phyloP scores from a whole-genome alignment of 2,329 filamentous ascomycete species.

The Penicillium sp. region DNA sequence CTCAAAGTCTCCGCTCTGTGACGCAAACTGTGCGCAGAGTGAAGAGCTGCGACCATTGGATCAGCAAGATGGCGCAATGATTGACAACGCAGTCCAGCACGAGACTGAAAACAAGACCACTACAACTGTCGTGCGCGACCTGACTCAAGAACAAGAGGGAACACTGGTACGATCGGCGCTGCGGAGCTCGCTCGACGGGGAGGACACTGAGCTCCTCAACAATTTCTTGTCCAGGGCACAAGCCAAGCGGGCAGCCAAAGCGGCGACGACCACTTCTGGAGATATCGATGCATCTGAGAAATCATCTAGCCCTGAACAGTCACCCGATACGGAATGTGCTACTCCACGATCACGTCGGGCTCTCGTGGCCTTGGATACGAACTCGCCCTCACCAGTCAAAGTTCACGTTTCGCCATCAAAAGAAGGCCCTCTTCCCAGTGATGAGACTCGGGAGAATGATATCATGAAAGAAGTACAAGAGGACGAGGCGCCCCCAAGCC shows the following conservation, averaged over 20 bases:
- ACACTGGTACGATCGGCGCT: constrained; percentile 35
- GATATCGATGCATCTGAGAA: constrained; percentile 15
- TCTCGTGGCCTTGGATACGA: constrained; percentile 35
- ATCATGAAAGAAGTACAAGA: constrained; percentile 16
- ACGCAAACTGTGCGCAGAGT: constrained; percentile 11
- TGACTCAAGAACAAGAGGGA: constrained; percentile 30
- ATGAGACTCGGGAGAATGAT: constrained; percentile 12
- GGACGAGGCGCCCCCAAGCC: constrained; percentile 23
- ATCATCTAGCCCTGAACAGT: constrained; percentile 13
- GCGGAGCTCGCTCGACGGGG: constrained; percentile 35
- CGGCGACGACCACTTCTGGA: constrained; percentile 18
- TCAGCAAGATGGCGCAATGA: constrained; percentile 3
- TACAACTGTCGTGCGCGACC: constrained; percentile 20
- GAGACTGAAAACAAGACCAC: constrained; percentile 5
- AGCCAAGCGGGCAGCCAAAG: constrained; percentile 38
- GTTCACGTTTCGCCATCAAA: constrained; percentile 28
- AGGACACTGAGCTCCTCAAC: constrained; percentile 38
- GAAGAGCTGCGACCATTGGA: constrained; percentile 6
- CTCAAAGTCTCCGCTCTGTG: constrained; percentile 1
- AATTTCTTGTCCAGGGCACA: constrained; percentile 39
- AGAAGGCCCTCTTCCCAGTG: constrained; percentile 7
- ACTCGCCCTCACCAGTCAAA: constrained; percentile 37
- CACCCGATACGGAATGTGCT: constrained; percentile 19
- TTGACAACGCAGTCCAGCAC: constrained; percentile 2
- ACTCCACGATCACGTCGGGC: constrained; percentile 32